phyloP scores from a whole-genome alignment of 208 protist genomes.

The Angomonas desouzai region DNA sequence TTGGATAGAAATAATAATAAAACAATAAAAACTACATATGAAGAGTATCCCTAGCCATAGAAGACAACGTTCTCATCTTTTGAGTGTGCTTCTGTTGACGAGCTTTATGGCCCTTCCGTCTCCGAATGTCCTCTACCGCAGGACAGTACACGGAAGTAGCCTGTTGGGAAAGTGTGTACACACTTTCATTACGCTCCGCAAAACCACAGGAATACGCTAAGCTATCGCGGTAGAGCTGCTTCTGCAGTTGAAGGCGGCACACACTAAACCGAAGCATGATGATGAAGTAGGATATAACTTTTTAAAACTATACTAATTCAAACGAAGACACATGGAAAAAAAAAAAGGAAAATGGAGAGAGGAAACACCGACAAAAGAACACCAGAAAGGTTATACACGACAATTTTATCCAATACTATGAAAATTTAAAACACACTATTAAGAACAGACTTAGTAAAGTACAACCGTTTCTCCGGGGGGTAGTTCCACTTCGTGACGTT shows the following conservation, averaged over 20 bases:
- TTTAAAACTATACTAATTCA: background rate
- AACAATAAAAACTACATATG: slow-evolving; percentile 31
- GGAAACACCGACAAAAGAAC: background rate
- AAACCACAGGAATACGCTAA: slow-evolving; percentile 60
- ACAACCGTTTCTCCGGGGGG: background rate
- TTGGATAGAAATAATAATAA: too few relatives aligned
- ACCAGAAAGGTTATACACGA: too few relatives aligned
- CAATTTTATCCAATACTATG: too few relatives aligned
- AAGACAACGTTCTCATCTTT: slow-evolving; percentile 29
- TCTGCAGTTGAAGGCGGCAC: slow-evolving; percentile 41
- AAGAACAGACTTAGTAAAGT: too few relatives aligned
- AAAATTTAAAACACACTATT: too few relatives aligned
- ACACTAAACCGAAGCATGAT: slow-evolving; percentile 15
- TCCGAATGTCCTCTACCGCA: slow-evolving; percentile 24
- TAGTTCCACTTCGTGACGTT: slow-evolving; percentile 46
- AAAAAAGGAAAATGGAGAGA: slow-evolving; percentile 4
- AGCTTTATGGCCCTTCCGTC: slow-evolving; percentile 39
- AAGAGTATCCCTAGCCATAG: slow-evolving; percentile 21
- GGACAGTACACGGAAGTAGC: slow-evolving; percentile 53
- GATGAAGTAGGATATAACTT: background rate
- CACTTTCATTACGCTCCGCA: slow-evolving; percentile 31
- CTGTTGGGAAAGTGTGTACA: slow-evolving; percentile 30
- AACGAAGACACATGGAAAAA: slow-evolving; percentile 8
- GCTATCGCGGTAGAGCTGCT: slow-evolving; percentile 30
- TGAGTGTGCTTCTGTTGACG: slow-evolving; percentile 35